Conservation (phyloP, 2,329 filamentous ascomycete species). For the Emmonsiellopsis sp. region DNA sequence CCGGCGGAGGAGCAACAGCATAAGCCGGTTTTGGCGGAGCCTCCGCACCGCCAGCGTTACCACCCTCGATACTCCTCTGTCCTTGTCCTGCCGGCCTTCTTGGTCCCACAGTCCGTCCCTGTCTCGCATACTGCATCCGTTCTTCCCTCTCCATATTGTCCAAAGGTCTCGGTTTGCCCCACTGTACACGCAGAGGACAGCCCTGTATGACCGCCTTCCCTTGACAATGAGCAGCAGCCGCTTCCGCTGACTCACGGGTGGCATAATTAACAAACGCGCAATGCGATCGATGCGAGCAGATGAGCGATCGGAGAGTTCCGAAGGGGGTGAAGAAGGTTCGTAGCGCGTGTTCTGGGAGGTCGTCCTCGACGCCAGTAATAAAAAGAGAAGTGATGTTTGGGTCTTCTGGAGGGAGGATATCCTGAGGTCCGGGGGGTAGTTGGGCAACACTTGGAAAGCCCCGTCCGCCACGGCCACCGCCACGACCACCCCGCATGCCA, state of each 20-base stretch:
- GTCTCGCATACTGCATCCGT: conserved; percentile 68
- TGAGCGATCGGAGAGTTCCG: conserved; percentile 81
- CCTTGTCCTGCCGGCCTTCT: conserved; percentile 23
- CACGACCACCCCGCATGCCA: conserved; percentile 32
- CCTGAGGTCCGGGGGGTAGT: conserved; percentile 69
- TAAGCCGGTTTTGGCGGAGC: conserved; percentile 28
- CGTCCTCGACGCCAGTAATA: conserved; percentile 90
- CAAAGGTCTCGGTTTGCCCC: conserved; percentile 86
- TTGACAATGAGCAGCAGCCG: conserved; percentile 73
- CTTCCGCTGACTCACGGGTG: conserved; percentile 73
- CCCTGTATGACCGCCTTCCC: conserved; percentile 84
- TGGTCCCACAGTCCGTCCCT: conserved; percentile 55
- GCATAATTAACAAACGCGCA: conserved; percentile 96
- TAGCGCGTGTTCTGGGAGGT: conserved; percentile 84
- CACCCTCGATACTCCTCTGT: conserved; percentile 12
- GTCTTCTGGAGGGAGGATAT: conserved; percentile 78
- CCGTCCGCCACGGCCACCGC: conserved; percentile 43
- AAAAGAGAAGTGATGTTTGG: conserved; percentile 86
- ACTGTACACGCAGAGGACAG: conserved; percentile 80
- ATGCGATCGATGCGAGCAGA: conserved; percentile 95
- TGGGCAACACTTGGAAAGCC: conserved; percentile 63
- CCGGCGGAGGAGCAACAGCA: conserved; percentile 67
- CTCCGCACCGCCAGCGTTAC: conserved; percentile 25
- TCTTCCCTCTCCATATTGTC: conserved; percentile 87
- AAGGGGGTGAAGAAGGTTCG: conserved; percentile 83